Conservation (phyloP, 2,329 filamentous ascomycete species). For the Cercospora zeae-maydis region DNA sequence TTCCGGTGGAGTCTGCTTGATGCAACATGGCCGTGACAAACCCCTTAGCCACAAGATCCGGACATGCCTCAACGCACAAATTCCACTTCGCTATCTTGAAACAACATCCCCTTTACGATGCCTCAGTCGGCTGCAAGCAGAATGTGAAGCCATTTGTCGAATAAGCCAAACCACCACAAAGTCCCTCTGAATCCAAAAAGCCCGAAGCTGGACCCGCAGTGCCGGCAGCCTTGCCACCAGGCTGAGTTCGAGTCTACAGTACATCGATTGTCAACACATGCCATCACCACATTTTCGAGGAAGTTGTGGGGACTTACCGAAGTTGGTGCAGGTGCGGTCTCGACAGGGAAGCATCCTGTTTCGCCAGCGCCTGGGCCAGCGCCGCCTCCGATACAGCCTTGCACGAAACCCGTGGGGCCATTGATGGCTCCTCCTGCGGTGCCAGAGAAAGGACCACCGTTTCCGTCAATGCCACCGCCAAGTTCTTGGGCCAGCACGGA, state of each 20-base stretch:
- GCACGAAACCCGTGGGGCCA: slow-evolving; percentile 17
- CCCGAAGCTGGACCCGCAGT: slow-evolving; percentile 18
- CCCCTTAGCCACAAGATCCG: too few relatives aligned
- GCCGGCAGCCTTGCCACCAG: slow-evolving; percentile 15
- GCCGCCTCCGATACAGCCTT: slow-evolving; percentile 20
- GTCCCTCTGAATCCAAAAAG: slow-evolving; percentile 16
- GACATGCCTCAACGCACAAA: neutral
- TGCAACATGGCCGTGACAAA: too few relatives aligned
- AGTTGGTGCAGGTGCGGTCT: slow-evolving; percentile 16
- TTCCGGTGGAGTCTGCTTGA: too few relatives aligned
- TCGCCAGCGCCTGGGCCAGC: neutral
- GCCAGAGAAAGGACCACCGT: slow-evolving; percentile 8
- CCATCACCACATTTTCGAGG: neutral
- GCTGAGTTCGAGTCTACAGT: neutral
- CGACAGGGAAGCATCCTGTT: slow-evolving; percentile 17
- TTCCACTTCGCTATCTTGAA: neutral
- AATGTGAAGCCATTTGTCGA: slow-evolving; percentile 18
- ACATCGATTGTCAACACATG: neutral
- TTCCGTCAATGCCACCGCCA: slow-evolving; percentile 16
- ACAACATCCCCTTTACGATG: neutral
- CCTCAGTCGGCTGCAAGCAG: slow-evolving; percentile 15
- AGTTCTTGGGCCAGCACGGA: slow-evolving; percentile 14
- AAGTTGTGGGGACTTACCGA: slow-evolving; percentile 1
- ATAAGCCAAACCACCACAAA: slow-evolving; percentile 15
- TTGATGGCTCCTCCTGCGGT: slow-evolving; percentile 20